Conservation (phyloP, 805 yeast species). For the Yarrowia osloensis region DNA sequence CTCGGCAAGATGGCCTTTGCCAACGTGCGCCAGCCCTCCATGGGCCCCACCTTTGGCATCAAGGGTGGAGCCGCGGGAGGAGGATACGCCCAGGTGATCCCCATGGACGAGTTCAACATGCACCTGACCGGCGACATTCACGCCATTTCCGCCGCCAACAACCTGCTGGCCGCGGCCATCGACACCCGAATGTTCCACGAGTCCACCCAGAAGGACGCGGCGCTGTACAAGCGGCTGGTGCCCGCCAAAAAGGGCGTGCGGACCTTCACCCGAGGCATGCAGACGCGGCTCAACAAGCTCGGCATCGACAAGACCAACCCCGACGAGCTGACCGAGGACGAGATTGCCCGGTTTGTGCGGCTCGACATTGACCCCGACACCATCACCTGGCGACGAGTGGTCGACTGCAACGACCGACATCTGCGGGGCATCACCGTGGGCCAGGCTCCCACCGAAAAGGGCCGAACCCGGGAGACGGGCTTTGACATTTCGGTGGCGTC, state of each 20-base stretch:
- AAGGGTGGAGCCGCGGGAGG: constrained; percentile 99
- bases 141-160: constrained; percentile 92
- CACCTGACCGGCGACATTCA: constrained; percentile 97
- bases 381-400: constrained; percentile 89
- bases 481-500: constrained; percentile 96
- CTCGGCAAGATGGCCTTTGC: constrained; percentile 81
- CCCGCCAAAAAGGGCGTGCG: constrained; percentile 80
- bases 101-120: constrained; percentile 98
- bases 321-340: constrained; percentile 73
- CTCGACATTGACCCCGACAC: constrained; percentile 87
- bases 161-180: constrained; percentile 91
- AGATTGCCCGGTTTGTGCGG: constrained; percentile 71
- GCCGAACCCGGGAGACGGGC: constrained; percentile 80
- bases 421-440: constrained; percentile 88
- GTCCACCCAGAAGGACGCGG: constrained; percentile 74
- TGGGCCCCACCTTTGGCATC: constrained; percentile 99
- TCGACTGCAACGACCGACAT: constrained; percentile 92
- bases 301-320: constrained; percentile 80
- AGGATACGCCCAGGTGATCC: constrained; percentile 95
- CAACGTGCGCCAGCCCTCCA: constrained; percentile 94
- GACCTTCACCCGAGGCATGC: constrained; percentile 75
- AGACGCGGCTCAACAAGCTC: constrained; percentile 70
- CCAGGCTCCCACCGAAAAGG: constrained; percentile 90
- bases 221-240: constrained; percentile 79
- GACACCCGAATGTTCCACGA: constrained; percentile 98